Conservation (phyloP, 2,329 filamentous ascomycete genomes). For the Ceratocystis albifundus region DNA sequence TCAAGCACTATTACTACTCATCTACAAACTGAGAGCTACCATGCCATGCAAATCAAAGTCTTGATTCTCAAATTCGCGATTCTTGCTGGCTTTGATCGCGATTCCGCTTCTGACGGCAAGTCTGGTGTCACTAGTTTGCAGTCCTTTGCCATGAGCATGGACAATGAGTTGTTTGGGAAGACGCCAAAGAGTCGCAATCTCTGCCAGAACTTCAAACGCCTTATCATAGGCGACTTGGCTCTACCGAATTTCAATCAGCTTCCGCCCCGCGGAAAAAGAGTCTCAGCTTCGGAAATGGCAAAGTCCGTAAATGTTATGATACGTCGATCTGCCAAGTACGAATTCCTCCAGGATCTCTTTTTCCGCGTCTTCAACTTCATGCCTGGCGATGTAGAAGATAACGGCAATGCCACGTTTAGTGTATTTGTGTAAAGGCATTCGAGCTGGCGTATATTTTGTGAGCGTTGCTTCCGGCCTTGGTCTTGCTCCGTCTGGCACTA, state of each 20-base stretch:
- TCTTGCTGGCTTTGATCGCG: conserved; percentile 66
- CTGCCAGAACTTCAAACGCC: conserved; percentile 66
- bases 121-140: conserved; percentile 48
- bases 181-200: conserved; percentile 58
- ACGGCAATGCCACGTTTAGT: conserved; percentile 39
- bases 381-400: conserved; percentile 60
- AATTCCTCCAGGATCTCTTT: conserved; percentile 72
- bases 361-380: conserved; percentile 74
- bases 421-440: conserved; percentile 40
- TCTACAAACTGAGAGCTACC: conserved; percentile 58
- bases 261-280: conserved; percentile 46
- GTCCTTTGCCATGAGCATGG: conserved; percentile 63
- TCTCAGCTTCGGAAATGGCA: conserved; percentile 63
- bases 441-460: background rate
- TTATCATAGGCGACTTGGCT: conserved; percentile 60
- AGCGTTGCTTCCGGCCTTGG: background rate
- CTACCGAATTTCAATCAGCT: conserved; percentile 34
- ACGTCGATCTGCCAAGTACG: conserved; percentile 56
- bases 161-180: conserved; percentile 66
- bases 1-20: conserved; percentile 63
- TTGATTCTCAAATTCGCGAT: conserved; percentile 76
- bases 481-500: too few species aligned
- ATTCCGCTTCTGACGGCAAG: conserved; percentile 36
- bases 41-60: conserved; percentile 64
- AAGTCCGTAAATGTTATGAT: conserved; percentile 69